phyloP scores from a whole-genome alignment of 2,329 filamentous ascomycete species.

The Ramularia collo-cygni region DNA sequence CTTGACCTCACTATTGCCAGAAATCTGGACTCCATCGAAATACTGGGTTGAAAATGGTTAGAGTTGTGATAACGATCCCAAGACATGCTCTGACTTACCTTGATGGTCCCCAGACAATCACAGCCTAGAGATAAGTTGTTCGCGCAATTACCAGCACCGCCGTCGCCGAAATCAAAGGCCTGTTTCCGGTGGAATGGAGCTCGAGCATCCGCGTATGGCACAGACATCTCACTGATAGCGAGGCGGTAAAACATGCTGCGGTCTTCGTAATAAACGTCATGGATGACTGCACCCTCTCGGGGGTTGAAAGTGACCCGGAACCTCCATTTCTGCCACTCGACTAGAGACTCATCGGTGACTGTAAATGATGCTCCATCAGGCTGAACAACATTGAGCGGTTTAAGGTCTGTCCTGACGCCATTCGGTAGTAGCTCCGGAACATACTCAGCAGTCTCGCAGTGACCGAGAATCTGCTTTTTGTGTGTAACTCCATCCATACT shows the following conservation, averaged over 20 bases:
- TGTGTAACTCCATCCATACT: constrained; percentile 34
- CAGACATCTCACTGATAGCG: constrained; percentile 58
- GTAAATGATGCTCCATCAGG: constrained; percentile 61
- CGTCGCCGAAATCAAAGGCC: constrained; percentile 66
- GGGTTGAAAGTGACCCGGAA: constrained; percentile 64
- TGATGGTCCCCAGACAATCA: constrained; percentile 54
- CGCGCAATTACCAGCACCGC: constrained; percentile 57
- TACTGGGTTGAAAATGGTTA: too few relatives aligned
- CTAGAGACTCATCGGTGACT: constrained; percentile 41
- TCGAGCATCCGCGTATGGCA: constrained; percentile 56
- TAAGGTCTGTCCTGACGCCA: constrained; percentile 40
- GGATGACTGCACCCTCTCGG: constrained; percentile 63
- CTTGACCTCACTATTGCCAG: constrained; percentile 48
- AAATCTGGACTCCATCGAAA: constrained; percentile 51
- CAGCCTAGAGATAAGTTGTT: constrained; percentile 64
- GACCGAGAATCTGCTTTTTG: constrained; percentile 34
- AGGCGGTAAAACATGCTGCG: constrained; percentile 61
- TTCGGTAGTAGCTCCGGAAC: constrained; percentile 33
- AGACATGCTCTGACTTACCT: too few relatives aligned
- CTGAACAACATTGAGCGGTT: constrained; percentile 66
- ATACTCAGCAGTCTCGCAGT: constrained; percentile 49
- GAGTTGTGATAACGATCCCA: background rate
- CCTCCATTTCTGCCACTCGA: constrained; percentile 46
- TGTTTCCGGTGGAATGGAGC: constrained; percentile 62
- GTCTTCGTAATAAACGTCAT: constrained; percentile 62